phyloP scores from a whole-genome alignment of 208 protist species.

The Trypanosoma platydactyli region DNA sequence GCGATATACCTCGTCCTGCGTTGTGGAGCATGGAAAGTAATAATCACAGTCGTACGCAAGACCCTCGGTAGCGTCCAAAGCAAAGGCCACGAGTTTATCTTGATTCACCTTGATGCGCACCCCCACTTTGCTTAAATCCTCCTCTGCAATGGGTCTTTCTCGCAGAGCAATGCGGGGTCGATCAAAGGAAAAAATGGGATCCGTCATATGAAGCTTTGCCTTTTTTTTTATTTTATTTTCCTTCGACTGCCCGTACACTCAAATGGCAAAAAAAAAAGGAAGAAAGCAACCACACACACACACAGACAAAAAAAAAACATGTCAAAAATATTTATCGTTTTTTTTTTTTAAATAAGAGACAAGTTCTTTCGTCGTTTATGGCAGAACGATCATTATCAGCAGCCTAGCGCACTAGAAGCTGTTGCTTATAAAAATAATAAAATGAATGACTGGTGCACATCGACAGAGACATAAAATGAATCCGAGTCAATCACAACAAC shows the following conservation, averaged over 20 bases:
- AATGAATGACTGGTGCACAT: constrained; percentile 14
- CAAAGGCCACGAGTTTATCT: constrained; percentile 82
- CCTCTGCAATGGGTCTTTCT: constrained; percentile 67
- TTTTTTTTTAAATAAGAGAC: too few relatives aligned
- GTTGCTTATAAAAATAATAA: constrained; percentile 9
- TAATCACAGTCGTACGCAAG: constrained; percentile 92
- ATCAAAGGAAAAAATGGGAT: constrained; percentile 33
- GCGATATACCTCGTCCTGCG: constrained; percentile 70
- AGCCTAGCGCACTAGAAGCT: too few relatives aligned
- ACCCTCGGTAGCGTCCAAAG: constrained; percentile 52
- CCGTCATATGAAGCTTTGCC: constrained; percentile 12
- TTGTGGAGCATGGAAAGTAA: constrained; percentile 76
- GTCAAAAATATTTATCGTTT: too few relatives aligned
- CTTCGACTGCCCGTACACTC: not conserved
- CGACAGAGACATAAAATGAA: constrained; percentile 21
- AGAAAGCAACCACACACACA: constrained; percentile 7
- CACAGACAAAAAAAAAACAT: not conserved
- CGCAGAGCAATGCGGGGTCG: constrained; percentile 78
- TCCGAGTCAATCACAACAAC: constrained; percentile 27
- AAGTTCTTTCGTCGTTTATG: too few relatives aligned
- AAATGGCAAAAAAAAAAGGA: not conserved
- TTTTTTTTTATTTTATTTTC: constrained; percentile 12
- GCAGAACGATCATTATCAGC: too few relatives aligned
- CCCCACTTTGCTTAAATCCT: constrained; percentile 55
- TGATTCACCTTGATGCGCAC: constrained; percentile 62